Evolutionary conservation across 2,329 filamentous ascomycete species (phyloP).

Genomic region (Trichoderma sp.): DNA sequence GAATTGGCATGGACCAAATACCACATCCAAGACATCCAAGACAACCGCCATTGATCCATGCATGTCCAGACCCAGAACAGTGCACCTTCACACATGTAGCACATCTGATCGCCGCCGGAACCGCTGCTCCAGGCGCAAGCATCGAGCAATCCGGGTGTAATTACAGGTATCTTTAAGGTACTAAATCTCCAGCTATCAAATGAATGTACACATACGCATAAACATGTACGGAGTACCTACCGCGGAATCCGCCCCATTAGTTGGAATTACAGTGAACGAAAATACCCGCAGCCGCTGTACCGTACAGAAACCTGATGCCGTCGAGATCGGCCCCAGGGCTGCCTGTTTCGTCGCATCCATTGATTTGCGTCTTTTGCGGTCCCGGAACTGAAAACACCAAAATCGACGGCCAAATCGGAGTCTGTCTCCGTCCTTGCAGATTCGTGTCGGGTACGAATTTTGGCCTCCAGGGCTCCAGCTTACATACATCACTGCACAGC

Average conservation of each 20-base stretch:
- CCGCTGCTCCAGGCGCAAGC: neutral
- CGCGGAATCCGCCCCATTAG: neutral
- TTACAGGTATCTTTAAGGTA: neutral
- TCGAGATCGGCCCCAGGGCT: constrained; percentile 8
- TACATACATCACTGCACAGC: neutral
- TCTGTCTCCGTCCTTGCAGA: neutral
- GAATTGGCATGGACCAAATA: constrained; percentile 8
- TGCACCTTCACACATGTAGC: neutral
- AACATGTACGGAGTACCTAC: too few relatives aligned
- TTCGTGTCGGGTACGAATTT: neutral
- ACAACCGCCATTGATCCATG: neutral
- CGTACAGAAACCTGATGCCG: too few relatives aligned
- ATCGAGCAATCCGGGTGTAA: neutral
- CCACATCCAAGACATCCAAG: constrained; percentile 6
- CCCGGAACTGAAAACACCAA: neutral
- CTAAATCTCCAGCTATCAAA: neutral
- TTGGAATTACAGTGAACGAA: neutral
- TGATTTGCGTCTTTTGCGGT: neutral
- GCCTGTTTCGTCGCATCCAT: constrained; percentile 2
- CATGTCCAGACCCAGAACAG: neutral
- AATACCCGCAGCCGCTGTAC: constrained; percentile 12
- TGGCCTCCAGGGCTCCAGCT: neutral
- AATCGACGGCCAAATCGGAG: neutral
- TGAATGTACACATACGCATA: neutral
- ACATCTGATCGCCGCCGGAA: neutral